Evolutionary conservation across 2,329 filamentous ascomycete genomes (phyloP), one percentile per base, ranked within the genome.

Genomic region (Paraphoma sp.): DNA sequence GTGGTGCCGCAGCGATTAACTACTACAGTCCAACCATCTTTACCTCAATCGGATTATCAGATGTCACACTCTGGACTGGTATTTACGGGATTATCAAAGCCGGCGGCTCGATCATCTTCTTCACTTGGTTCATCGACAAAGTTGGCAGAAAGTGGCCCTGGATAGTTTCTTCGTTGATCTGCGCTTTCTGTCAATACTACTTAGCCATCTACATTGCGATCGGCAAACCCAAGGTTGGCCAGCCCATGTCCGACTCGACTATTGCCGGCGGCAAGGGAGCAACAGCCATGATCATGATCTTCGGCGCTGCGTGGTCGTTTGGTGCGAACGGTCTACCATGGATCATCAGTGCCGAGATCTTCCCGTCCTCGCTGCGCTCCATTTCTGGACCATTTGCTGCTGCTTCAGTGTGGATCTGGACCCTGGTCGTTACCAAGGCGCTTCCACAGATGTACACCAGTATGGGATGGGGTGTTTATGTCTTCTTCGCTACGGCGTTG

Each of bases 271-370:
- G 76, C 33, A 76, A 78, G 52, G 76, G 68, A 11, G 76, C 76
- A 5, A 77, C 73, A 0, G 75, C 76, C 2, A 73, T 75, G 52
- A 78, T 79, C 33, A 78, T 78, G 76, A 73, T 79, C 8, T 79
- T 78, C 41, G 76, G 73, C 1, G 74, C 69, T 7, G 46, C 31
- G 0, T 43, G 45, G 41, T 49, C 47, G 2, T 49, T 49, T 36
- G 76, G 77, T 40, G 70, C 74, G 1, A 79, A 79, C 45, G 77
- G 78, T 2, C 59, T 79, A 0, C 77, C 77, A 0, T 80, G 77
- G 76, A 79, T 80, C 57, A 76, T 80, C n/a, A 77, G 74, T 1
- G 71, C 77, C 1, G 78, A 80, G 59, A 80, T 80, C 23, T 80
- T 80, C 60, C 77, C 78, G 0, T 68, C 70, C 4, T 72, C 72